Evolutionary conservation across 73 alveolate species (phyloP).

Genomic region (Paramecium bursaria): DNA sequence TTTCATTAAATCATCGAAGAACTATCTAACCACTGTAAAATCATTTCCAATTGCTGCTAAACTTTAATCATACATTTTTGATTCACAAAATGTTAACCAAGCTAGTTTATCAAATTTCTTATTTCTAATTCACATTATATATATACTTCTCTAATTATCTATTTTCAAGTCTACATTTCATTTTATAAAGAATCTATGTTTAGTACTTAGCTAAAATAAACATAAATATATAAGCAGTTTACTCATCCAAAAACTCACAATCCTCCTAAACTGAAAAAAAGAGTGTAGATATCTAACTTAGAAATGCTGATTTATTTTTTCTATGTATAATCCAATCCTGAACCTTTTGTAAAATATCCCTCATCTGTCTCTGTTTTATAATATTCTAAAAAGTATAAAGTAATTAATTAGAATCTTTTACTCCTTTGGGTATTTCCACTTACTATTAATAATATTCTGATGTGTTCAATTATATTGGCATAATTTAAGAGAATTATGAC

Average conservation of each 20-base stretch:
- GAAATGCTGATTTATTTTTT: slow-evolving; percentile 26
- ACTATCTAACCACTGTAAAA: too few relatives aligned
- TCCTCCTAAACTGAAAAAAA: not conserved
- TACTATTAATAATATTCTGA: not conserved
- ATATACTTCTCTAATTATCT: not conserved
- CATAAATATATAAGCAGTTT: not conserved
- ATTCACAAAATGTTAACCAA: too few relatives aligned
- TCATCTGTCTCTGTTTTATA: not conserved
- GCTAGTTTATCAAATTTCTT: too few relatives aligned
- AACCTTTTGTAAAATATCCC: not conserved
- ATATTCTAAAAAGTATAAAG: not conserved
- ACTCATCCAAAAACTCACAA: not conserved
- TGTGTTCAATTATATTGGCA: not conserved
- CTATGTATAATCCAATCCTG: slow-evolving; percentile 21
- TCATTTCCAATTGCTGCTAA: too few relatives aligned
- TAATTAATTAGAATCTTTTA: not conserved
- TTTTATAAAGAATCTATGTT: not conserved
- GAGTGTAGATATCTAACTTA: not conserved
- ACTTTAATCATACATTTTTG: too few relatives aligned
- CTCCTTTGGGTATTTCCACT: not conserved
- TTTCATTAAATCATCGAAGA: too few relatives aligned
- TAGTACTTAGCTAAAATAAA: slow-evolving; percentile 33
- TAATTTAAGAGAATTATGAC: not conserved
- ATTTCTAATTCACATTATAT: too few relatives aligned
- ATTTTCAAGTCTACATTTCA: not conserved